A percentile compares a stretch with the other conserved stretches of the same genome.
Evolutionary conservation across 192 early-diverging fungal species (phyloP).

Genomic region (Backusella morwellensis): DNA sequence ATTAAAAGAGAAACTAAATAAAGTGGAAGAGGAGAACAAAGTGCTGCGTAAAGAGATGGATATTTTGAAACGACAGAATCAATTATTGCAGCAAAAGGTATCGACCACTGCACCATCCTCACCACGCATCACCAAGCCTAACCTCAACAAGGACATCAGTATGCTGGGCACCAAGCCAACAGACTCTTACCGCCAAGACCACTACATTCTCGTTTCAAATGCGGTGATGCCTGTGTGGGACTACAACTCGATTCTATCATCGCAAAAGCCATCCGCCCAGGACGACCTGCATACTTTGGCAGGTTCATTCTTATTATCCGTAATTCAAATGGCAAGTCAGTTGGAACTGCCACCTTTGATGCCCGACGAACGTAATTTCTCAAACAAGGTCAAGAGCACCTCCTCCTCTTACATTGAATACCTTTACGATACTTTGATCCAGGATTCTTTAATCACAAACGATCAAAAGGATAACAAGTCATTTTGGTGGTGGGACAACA

Average conservation of each 20-base stretch:
- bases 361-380: slow-evolving; percentile 17
- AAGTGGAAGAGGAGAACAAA: slow-evolving; percentile 35
- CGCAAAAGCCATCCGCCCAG: not conserved
- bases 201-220: slow-evolving; percentile 26
- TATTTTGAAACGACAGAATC: slow-evolving; percentile 31
- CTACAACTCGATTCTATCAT: slow-evolving; percentile 9
- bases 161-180: slow-evolving; percentile 30
- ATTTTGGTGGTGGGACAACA: slow-evolving; percentile 30
- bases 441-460: slow-evolving; percentile 18
- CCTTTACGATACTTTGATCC: slow-evolving; percentile 29
- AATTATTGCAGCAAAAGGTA: slow-evolving; percentile 24
- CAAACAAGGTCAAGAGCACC: not conserved
- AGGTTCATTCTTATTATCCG: slow-evolving; percentile 3
- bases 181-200: slow-evolving; percentile 30
- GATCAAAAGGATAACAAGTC: not conserved
- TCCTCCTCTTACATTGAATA: slow-evolving; percentile 24
- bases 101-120: not conserved
- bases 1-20: slow-evolving; percentile 21
- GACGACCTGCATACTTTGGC: not conserved
- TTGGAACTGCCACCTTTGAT: not conserved
- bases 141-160: slow-evolving; percentile 35
- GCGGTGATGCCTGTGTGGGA: slow-evolving; percentile 30
- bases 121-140: slow-evolving; percentile 16
- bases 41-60: slow-evolving; percentile 29
- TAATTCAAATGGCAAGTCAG: not conserved